Conservation (phyloP, 208 protist genomes). For the Crithidia fasciculata region DNA sequence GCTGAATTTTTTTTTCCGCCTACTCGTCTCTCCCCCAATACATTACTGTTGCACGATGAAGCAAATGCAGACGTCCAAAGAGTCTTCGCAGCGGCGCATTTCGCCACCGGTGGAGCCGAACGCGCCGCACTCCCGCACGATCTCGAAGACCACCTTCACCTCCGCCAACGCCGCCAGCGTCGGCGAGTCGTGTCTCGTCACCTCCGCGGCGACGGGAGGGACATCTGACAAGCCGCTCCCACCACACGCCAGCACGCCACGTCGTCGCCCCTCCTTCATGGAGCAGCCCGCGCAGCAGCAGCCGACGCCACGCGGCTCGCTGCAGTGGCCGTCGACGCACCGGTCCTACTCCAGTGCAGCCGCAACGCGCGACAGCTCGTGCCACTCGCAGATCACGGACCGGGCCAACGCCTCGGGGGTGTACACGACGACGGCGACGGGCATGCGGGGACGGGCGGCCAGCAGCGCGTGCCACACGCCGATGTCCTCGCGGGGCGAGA, state of each 20-base stretch:
- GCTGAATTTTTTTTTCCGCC: neutral
- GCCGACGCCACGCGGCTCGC: slow-evolving; percentile 29
- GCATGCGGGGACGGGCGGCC: slow-evolving; percentile 3
- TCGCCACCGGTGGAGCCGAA: slow-evolving; percentile 12
- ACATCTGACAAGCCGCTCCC: slow-evolving; percentile 7
- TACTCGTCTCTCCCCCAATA: neutral
- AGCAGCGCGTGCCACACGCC: slow-evolving; percentile 33
- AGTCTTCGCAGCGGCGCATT: slow-evolving; percentile 5
- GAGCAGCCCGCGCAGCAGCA: slow-evolving; percentile 25
- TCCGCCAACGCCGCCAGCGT: slow-evolving; percentile 20
- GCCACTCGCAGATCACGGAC: slow-evolving; percentile 31
- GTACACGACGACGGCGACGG: neutral
- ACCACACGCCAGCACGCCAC: slow-evolving; percentile 15
- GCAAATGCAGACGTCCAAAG: neutral
- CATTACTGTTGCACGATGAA: neutral
- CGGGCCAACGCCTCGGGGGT: slow-evolving; percentile 6
- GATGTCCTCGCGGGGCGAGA: slow-evolving; percentile 20
- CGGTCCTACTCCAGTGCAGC: slow-evolving; percentile 44
- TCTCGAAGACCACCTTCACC: slow-evolving; percentile 30
- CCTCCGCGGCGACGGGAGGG: neutral
- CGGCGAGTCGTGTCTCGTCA: slow-evolving; percentile 14
- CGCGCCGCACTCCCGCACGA: neutral
- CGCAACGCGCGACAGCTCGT: slow-evolving; percentile 45
- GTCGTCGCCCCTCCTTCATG: slow-evolving; percentile 23
- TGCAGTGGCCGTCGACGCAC: slow-evolving; percentile 52